Conservation (phyloP, 225 moss, liverwort and hornwort species). For the Straminergon stramineum region DNA sequence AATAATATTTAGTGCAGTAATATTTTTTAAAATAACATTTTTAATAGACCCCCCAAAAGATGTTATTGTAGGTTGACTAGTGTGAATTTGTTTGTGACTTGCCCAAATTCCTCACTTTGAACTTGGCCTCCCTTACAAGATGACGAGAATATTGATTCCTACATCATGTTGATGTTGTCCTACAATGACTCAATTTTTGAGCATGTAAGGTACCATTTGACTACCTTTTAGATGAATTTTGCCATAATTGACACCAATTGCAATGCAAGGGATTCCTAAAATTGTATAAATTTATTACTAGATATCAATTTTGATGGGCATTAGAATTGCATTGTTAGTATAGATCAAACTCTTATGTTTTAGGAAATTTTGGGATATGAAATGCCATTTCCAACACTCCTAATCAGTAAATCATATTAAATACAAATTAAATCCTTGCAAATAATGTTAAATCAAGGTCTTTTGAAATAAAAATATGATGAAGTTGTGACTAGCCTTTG, state of each 20-base stretch:
- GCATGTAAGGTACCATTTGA: rapidly evolving
- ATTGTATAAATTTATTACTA: neutral
- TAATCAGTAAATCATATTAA: neutral
- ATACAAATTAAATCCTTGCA: neutral
- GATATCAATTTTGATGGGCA: neutral
- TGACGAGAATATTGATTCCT: neutral
- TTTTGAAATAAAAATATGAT: neutral
- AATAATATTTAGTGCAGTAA: neutral
- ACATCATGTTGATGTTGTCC: rapidly evolving
- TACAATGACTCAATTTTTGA: neutral
- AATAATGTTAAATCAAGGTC: neutral
- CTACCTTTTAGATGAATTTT: neutral
- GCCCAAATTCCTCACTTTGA: rapidly evolving
- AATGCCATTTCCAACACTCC: neutral
- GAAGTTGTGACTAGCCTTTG: neutral
- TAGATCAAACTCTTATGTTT: neutral
- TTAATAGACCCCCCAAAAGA: neutral
- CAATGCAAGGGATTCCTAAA: rapidly evolving
- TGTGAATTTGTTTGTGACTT: neutral
- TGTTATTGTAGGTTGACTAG: too few species aligned
- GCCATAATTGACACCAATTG: rapidly evolving
- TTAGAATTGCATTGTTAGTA: neutral
- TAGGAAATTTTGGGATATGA: neutral
- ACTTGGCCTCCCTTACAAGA: rapidly evolving
- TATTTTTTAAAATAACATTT: neutral